Percentiles rank a stretch among this genome's conserved stretches.
Evolutionary conservation across 352 stramenopile genomes (phyloP).

Genomic region (Globisporangium irregulare): DNA sequence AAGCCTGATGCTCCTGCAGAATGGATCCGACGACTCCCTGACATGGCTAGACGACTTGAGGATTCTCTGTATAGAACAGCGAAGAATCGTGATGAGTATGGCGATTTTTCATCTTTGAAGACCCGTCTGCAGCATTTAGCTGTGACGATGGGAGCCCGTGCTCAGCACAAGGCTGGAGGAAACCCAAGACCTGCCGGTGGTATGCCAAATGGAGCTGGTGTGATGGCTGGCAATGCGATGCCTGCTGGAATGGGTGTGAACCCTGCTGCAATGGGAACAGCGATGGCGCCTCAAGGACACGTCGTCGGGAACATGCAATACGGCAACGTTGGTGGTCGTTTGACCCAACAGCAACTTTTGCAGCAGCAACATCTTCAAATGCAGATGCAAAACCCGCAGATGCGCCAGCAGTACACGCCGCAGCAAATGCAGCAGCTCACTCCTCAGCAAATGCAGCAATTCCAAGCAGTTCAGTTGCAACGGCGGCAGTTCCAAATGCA

Average conservation of each 20-base stretch:
- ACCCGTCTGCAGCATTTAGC: constrained; percentile 96
- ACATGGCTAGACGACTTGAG: constrained; percentile 98
- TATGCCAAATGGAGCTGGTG: constrained; percentile 32
- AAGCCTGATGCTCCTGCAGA: constrained; percentile 96
- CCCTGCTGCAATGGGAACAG: constrained; percentile 29
- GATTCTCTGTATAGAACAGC: constrained; percentile 95
- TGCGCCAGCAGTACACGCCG: constrained; percentile 75
- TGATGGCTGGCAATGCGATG: constrained; percentile 36
- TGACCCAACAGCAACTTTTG: constrained; percentile 80
- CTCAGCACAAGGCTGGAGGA: constrained; percentile 66
- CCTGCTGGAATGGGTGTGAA: constrained; percentile 51
- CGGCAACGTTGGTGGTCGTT: constrained; percentile 47
- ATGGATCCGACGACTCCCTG: constrained; percentile 96
- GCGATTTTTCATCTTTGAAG: constrained; percentile 95
- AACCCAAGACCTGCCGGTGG: constrained; percentile 38
- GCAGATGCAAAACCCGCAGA: constrained; percentile 75
- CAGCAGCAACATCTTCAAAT: constrained; percentile 80
- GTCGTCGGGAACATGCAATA: constrained; percentile 74
- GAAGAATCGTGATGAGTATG: constrained; percentile 94
- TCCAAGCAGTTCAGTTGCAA: constrained; percentile 31
- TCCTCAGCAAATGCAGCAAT: constrained; percentile 26
- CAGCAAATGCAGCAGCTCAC: constrained; percentile 80
- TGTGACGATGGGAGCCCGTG: constrained; percentile 83
- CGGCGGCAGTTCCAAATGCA: constrained; percentile 51
- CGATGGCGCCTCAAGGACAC: constrained; percentile 59